These are phyloP conservation scores for Hericium rajendrae DNA, from an alignment of 768 basidiomycete species.

Conservation along the genomic window DNA sequence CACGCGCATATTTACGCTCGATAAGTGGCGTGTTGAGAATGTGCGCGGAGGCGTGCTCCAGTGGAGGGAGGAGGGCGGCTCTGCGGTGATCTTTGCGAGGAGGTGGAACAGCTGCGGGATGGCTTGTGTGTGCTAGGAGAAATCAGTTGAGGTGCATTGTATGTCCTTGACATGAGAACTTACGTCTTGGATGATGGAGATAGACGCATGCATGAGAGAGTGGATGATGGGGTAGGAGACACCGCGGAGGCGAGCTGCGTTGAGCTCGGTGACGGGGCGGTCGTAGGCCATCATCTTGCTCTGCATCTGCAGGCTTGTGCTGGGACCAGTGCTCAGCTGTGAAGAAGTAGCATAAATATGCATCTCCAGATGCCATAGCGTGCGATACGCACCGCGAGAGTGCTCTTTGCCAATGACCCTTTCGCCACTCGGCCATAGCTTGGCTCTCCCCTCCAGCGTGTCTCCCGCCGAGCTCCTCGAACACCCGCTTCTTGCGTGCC, in stretches of 20 bases:
- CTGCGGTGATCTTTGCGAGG: conserved; percentile 65
- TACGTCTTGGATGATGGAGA: conserved; percentile 50
- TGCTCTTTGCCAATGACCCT: conserved; percentile 50
- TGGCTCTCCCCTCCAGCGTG: conserved; percentile 40
- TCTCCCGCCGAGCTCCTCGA: conserved; percentile 79
- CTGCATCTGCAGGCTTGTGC: conserved; percentile 71
- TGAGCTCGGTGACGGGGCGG: conserved; percentile 68
- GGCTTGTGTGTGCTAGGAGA: conserved; percentile 39
- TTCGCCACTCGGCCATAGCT: conserved; percentile 50
- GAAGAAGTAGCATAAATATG: neutral
- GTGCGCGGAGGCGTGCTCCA: conserved; percentile 74
- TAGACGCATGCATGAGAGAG: conserved; percentile 57
- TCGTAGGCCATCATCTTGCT: conserved; percentile 96
- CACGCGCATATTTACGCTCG: conserved; percentile 75
- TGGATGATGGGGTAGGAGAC: conserved; percentile 72
- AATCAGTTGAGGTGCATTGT: neutral
- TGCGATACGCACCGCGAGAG: conserved; percentile 36
- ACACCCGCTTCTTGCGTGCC: conserved; percentile 78
- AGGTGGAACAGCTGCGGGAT: conserved; percentile 65
- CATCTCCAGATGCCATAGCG: neutral
- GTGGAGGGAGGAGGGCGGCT: conserved; percentile 69
- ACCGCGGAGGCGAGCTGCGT: conserved; percentile 60
- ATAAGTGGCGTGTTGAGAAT: conserved; percentile 72
- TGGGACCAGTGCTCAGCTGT: conserved; percentile 40
- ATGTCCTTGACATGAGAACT: conserved; percentile 14